Evolutionary conservation across 1,284 basidiomycete species (phyloP).

Genomic region (Ustilago shanxiensis): DNA sequence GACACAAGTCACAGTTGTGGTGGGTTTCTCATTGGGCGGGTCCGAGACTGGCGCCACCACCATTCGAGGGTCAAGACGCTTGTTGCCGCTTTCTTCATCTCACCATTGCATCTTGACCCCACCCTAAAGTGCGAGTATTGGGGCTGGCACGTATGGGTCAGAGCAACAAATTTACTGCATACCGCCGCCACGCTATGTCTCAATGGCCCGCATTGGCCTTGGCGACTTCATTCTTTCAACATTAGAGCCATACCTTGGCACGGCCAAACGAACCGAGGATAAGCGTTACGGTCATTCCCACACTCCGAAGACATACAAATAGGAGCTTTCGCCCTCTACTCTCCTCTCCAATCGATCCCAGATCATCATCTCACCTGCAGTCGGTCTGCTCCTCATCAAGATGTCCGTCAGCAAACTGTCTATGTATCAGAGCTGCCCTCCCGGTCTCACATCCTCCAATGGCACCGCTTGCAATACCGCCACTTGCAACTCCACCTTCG

Average conservation of each 20-base stretch:
- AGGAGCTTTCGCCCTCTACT: too few relatives aligned
- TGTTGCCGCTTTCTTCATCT: not conserved
- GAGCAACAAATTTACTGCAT: too few relatives aligned
- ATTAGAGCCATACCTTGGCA: not conserved
- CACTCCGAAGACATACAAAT: too few relatives aligned
- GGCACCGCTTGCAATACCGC: conserved; percentile 51
- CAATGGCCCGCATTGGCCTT: not conserved
- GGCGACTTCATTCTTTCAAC: not conserved
- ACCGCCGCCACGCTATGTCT: not conserved
- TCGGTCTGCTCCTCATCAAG: not conserved
- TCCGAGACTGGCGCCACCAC: conserved; percentile 4
- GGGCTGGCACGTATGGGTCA: not conserved
- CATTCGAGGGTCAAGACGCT: not conserved
- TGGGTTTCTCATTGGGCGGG: not conserved
- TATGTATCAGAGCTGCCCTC: conserved; percentile 54
- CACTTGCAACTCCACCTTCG: conserved; percentile 58
- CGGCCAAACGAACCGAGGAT: not conserved
- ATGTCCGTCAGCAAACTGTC: conserved; percentile 50
- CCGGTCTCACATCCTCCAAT: conserved; percentile 47
- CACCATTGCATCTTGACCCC: not conserved
- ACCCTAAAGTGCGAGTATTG: not conserved
- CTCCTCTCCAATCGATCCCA: not conserved
- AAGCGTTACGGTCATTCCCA: too few relatives aligned
- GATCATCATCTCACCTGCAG: not conserved
- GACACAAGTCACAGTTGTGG: not conserved